Evolutionary conservation across 768 basidiomycete species (phyloP).

Genomic region (Rhodotorula graminis): DNA sequence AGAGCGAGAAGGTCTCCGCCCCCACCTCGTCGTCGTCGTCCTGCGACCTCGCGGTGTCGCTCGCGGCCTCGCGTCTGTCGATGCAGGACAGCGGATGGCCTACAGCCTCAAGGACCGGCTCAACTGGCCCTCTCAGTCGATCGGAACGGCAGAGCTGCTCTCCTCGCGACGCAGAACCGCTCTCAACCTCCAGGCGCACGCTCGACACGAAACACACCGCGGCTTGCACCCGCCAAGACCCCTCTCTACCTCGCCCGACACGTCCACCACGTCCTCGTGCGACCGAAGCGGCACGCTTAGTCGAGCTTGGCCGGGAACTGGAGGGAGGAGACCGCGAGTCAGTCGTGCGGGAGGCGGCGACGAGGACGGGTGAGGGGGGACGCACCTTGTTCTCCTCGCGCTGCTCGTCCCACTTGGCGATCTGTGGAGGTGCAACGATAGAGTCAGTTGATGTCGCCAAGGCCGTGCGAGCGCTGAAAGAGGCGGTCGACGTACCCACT

Average conservation of each 20-base stretch:
- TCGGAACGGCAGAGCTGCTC: too few relatives aligned
- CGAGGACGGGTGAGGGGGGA: neutral
- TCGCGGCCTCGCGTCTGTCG: too few relatives aligned
- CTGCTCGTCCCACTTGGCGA: constrained; percentile 87
- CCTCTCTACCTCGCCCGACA: neutral
- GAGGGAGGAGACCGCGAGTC: neutral
- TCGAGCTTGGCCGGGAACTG: constrained; percentile 36
- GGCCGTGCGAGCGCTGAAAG: constrained; percentile 5
- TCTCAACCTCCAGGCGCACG: too few relatives aligned
- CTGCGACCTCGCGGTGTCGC: too few relatives aligned
- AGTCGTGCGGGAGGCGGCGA: neutral
- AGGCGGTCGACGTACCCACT: constrained; percentile 63
- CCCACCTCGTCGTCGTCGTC: too few relatives aligned
- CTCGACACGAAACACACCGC: too few relatives aligned
- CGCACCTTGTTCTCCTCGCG: constrained; percentile 73
- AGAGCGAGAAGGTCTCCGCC: too few relatives aligned
- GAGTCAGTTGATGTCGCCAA: neutral
- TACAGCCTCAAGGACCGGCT: too few relatives aligned
- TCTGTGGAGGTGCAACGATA: constrained; percentile 47
- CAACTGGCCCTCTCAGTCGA: too few relatives aligned
- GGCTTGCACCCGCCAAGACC: neutral
- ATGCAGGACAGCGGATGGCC: too few relatives aligned
- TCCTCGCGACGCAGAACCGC: too few relatives aligned
- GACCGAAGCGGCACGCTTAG: neutral
- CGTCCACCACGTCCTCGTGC: neutral